These are phyloP conservation scores for Gossypium raimondii DNA, from an alignment of 345 rosid genomes.

Conservation along the genomic window DNA sequence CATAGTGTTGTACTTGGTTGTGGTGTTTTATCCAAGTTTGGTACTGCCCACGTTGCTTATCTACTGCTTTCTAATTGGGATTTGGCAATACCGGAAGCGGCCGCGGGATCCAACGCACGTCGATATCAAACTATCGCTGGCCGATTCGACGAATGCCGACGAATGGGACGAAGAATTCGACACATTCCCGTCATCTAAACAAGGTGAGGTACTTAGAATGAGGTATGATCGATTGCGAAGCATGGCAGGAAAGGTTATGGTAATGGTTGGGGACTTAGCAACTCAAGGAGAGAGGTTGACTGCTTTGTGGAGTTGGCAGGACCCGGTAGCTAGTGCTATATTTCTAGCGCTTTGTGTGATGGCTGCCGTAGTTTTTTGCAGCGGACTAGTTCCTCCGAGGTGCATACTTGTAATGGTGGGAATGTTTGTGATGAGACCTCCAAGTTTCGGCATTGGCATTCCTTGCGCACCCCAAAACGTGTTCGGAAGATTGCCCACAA, in stretches of 20 bases:
- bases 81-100: slow-evolving; percentile 20
- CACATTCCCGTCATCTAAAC: slow-evolving; percentile 37
- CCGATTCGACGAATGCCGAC: slow-evolving; percentile 24
- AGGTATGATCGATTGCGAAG: slow-evolving; percentile 47
- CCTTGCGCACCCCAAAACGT: no score
- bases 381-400: no score
- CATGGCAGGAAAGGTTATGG: slow-evolving; percentile 28
- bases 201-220: slow-evolving; percentile 23
- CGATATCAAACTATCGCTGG: slow-evolving; percentile 37
- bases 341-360: slow-evolving; percentile 23
- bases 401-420: no score
- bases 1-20: neutral
- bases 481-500: no score
- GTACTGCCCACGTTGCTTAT: neutral
- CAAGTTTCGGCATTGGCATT: no score
- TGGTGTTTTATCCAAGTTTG: neutral
- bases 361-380: neutral
- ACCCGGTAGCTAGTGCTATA: slow-evolving; percentile 30
- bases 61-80: neutral
- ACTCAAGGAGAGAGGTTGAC: neutral
- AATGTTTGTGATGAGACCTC: no score
- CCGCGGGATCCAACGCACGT: slow-evolving; percentile 38
- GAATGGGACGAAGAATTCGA: slow-evolving; percentile 51
- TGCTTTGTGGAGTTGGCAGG: neutral
- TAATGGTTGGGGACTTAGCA: slow-evolving; percentile 25